These are phyloP conservation scores for Erysimum cheiri DNA, from an alignment of 441 rosid species.

Conservation along the genomic window DNA sequence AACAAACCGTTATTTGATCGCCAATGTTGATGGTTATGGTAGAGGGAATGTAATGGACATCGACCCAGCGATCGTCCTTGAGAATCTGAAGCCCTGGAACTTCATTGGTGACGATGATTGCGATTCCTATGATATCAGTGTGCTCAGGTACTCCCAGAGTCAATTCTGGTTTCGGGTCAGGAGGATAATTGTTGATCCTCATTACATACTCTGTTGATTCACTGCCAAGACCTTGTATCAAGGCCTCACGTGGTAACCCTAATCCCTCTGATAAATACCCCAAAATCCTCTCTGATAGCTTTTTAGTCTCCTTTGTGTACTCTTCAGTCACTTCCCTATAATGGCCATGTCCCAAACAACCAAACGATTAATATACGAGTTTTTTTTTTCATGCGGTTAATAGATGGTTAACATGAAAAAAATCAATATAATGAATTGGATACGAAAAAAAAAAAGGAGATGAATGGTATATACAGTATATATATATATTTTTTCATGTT, in stretches of 20 bases:
- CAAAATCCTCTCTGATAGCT: slow-evolving; percentile 55
- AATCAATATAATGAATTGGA: background rate
- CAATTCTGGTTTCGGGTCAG: slow-evolving; percentile 72
- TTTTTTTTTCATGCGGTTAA: background rate
- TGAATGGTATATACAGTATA: too few relatives aligned
- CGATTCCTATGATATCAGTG: slow-evolving; percentile 61
- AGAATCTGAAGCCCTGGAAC: slow-evolving; percentile 75
- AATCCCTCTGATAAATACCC: slow-evolving; percentile 56
- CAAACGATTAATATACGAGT: background rate
- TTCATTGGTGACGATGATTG: slow-evolving; percentile 72
- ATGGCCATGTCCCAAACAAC: background rate
- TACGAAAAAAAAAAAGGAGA: background rate
- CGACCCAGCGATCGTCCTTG: slow-evolving; percentile 65
- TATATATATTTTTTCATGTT: too few relatives aligned
- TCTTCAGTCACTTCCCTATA: slow-evolving; percentile 65
- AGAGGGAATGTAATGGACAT: slow-evolving; percentile 61
- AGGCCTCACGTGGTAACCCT: slow-evolving; percentile 49
- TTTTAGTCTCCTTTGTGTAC: slow-evolving; percentile 49
- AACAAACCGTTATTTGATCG: slow-evolving; percentile 64
- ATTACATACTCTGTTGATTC: slow-evolving; percentile 55
- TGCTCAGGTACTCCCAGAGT: slow-evolving; percentile 68
- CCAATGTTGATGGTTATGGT: slow-evolving; percentile 71
- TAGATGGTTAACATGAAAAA: background rate
- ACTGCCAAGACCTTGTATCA: slow-evolving; percentile 60
- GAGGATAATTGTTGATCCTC: slow-evolving; percentile 76